These are phyloP conservation scores for Linnemannia elongata DNA, from an alignment of 192 early-diverging fungal species.

Conservation along the genomic window DNA sequence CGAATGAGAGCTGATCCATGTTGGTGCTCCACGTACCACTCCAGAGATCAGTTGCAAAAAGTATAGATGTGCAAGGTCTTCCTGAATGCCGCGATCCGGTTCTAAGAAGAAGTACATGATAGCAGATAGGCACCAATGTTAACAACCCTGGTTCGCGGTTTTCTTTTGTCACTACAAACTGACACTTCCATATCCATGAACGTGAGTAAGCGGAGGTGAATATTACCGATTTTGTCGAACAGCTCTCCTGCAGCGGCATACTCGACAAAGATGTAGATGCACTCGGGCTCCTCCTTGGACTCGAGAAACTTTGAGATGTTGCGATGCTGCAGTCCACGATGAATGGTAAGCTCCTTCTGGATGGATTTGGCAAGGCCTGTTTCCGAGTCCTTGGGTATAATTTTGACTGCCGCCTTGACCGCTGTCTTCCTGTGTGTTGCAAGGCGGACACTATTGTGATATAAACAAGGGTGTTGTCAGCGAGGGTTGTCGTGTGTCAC, in stretches of 20 bases:
- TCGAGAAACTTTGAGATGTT: slow-evolving; percentile 71
- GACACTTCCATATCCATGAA: too few relatives aligned
- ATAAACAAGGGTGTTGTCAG: background rate
- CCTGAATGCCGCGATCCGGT: slow-evolving; percentile 78
- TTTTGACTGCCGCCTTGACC: slow-evolving; percentile 69
- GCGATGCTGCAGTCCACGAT: slow-evolving; percentile 62
- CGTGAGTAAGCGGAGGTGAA: too few relatives aligned
- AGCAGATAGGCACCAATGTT: too few relatives aligned
- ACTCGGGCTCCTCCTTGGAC: slow-evolving; percentile 63
- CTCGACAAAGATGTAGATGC: slow-evolving; percentile 74
- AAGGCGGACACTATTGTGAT: slow-evolving; percentile 63
- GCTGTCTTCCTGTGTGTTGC: slow-evolving; percentile 60
- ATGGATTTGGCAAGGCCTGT: slow-evolving; percentile 40
- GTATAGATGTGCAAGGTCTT: slow-evolving; percentile 81
- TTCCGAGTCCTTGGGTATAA: slow-evolving; percentile 63
- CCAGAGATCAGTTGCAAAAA: slow-evolving; percentile 77
- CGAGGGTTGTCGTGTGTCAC: background rate
- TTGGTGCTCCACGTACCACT: slow-evolving; percentile 59
- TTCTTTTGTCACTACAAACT: too few relatives aligned
- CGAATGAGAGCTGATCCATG: background rate
- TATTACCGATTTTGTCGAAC: slow-evolving; percentile 77
- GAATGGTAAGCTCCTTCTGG: slow-evolving; percentile 69
- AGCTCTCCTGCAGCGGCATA: slow-evolving; percentile 78
- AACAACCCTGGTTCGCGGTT: too few relatives aligned
- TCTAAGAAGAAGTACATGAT: slow-evolving; percentile 25